These are phyloP conservation scores for Nakaseomyces glabratus DNA, from an alignment of 1,139 yeast genomes.

Conservation along the genomic window DNA sequence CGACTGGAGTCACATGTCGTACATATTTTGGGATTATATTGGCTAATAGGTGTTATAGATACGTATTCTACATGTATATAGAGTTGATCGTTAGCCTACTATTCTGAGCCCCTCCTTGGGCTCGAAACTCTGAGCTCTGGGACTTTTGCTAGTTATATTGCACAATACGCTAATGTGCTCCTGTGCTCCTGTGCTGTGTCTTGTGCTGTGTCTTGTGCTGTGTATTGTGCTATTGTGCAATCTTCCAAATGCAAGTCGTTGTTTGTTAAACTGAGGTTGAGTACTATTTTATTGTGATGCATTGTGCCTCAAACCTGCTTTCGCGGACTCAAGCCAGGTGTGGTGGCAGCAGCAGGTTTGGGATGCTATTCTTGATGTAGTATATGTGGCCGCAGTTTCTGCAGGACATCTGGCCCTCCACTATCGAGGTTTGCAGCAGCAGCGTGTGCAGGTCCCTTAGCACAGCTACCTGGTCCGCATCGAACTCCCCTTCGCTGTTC, in stretches of 20 bases:
- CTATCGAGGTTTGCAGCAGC: slow-evolving; percentile 74
- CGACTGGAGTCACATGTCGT: too few species aligned
- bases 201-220: not conserved
- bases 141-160: too few species aligned
- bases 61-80: too few species aligned
- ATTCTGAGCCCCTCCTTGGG: too few species aligned
- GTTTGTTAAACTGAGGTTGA: too few species aligned
- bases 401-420: slow-evolving; percentile 85
- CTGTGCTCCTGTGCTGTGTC: not conserved
- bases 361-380: slow-evolving; percentile 85
- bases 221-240: not conserved
- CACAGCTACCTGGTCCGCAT: slow-evolving; percentile 48
- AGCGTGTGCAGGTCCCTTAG: slow-evolving; percentile 69
- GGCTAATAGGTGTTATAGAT: too few species aligned
- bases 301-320: not conserved
- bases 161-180: too few species aligned
- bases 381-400: slow-evolving; percentile 79
- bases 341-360: slow-evolving; percentile 90
- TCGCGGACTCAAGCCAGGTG: slow-evolving; percentile 50
- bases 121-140: too few species aligned
- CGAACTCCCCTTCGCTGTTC: slow-evolving; percentile 29
- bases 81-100: too few species aligned
- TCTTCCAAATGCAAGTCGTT: too few species aligned
- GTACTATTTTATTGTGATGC: not conserved
- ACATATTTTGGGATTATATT: too few species aligned